A percentile compares a stretch with the other conserved stretches of the same genome.
These are phyloP conservation scores for Lepiota venenata DNA, from an alignment of 768 basidiomycete genomes.

Conservation along the genomic window DNA sequence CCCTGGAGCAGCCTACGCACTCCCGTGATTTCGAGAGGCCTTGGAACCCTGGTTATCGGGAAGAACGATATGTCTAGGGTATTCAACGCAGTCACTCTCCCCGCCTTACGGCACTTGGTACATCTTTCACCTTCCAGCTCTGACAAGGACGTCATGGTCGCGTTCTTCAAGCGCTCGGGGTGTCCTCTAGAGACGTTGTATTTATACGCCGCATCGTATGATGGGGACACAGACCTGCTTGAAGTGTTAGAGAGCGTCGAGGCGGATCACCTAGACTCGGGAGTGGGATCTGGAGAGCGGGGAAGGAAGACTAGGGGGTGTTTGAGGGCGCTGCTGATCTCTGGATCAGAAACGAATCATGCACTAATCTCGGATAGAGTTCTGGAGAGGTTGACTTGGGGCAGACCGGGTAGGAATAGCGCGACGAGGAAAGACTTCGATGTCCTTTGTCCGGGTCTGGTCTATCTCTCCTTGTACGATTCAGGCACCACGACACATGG, in stretches of 20 bases:
- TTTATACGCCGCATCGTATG: slow-evolving; percentile 6
- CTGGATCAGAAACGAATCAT: not conserved
- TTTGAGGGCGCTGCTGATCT: not conserved
- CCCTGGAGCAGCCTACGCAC: not conserved
- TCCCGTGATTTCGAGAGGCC: not conserved
- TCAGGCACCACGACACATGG: not conserved
- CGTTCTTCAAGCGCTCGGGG: slow-evolving; percentile 10
- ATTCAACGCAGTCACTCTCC: slow-evolving; percentile 6
- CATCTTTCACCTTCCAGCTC: not conserved
- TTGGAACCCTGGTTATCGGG: slow-evolving; percentile 3
- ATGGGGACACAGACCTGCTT: slow-evolving; percentile 1
- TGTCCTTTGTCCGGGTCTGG: slow-evolving; percentile 1
- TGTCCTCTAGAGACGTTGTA: slow-evolving; percentile 13
- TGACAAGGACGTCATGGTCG: slow-evolving; percentile 6
- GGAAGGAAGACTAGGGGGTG: not conserved
- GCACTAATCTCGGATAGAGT: not conserved
- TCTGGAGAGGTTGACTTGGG: slow-evolving; percentile 4
- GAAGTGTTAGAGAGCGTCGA: slow-evolving; percentile 10
- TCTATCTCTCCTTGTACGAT: slow-evolving; percentile 7
- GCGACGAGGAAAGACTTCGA: too few relatives aligned
- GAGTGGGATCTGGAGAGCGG: not conserved
- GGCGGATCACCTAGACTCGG: not conserved
- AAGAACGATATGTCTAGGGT: not conserved
- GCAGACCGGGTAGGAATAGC: not conserved
- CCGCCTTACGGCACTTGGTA: slow-evolving; percentile 8